A percentile compares a stretch with the other conserved stretches of the same genome.
Evolutionary conservation across 805 yeast species (phyloP).

Genomic region (Candida xiaguanensis): DNA sequence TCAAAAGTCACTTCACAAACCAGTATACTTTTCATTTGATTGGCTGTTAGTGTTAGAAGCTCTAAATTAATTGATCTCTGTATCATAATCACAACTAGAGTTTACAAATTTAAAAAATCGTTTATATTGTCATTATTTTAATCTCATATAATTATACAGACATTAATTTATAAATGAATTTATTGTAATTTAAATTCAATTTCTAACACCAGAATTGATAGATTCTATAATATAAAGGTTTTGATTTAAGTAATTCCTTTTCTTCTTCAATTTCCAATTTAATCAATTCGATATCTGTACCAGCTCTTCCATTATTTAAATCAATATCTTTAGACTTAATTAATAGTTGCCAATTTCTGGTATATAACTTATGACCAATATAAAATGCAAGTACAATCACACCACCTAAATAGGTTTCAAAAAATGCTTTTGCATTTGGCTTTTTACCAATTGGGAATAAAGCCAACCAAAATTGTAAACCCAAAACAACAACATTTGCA

Average conservation of each 20-base stretch:
- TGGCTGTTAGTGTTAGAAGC: too few species aligned
- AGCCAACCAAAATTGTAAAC: constrained; percentile 33
- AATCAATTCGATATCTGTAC: constrained; percentile 49
- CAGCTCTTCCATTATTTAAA: constrained; percentile 58
- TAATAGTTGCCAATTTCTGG: constrained; percentile 30
- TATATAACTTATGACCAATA: constrained; percentile 48
- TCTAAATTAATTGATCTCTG: too few species aligned
- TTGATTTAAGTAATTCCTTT: constrained; percentile 12
- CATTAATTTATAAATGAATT: too few species aligned
- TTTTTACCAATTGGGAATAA: constrained; percentile 26
- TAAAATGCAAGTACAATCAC: constrained; percentile 45
- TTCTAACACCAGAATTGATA: constrained; percentile 19
- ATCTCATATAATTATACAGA: too few species aligned
- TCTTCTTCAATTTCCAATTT: constrained; percentile 49
- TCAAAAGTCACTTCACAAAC: too few species aligned
- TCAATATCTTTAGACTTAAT: constrained; percentile 51
- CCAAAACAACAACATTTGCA: constrained; percentile 20
- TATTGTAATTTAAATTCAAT: too few species aligned
- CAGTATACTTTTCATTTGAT: too few species aligned
- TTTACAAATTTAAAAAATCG: too few species aligned
- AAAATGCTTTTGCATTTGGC: constrained; percentile 42
- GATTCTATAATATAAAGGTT: constrained; percentile 22
- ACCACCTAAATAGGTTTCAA: constrained; percentile 53
- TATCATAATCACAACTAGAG: too few species aligned
- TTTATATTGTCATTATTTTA: too few species aligned